These are phyloP conservation scores for Zoysia matrella DNA, from an alignment of 202 grass and related monocot species.

Conservation along the genomic window DNA sequence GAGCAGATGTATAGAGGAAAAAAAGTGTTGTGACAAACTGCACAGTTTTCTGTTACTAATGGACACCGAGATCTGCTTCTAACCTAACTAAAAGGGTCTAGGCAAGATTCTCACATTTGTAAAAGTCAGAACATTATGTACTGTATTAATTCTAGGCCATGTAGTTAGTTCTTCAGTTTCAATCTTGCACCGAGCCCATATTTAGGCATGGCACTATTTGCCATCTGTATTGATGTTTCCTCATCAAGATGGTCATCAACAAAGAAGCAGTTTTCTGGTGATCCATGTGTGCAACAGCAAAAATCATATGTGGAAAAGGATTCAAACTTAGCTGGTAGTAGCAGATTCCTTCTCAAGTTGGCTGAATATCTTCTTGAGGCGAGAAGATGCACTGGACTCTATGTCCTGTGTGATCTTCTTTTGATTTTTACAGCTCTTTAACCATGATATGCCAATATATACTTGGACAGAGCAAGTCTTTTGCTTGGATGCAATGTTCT, in stretches of 20 bases:
- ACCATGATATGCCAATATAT: slow-evolving; percentile 70
- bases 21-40: neutral
- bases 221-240: neutral
- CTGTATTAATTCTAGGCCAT: slow-evolving; percentile 15
- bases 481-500: slow-evolving; percentile 50
- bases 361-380: slow-evolving; percentile 76
- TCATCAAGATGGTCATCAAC: neutral
- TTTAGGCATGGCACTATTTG: neutral
- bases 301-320: slow-evolving; percentile 15
- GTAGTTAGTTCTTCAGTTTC: slow-evolving; percentile 20
- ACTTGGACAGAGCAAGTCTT: slow-evolving; percentile 68
- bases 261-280: slow-evolving; percentile 1
- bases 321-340: slow-evolving; percentile 39
- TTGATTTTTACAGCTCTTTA: slow-evolving; percentile 77
- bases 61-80: slow-evolving; percentile 3
- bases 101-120: neutral
- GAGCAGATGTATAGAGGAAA: neutral
- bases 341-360: slow-evolving; percentile 66
- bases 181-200: neutral
- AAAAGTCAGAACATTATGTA: neutral
- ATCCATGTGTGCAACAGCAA: slow-evolving; percentile 2
- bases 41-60: slow-evolving; percentile 6
- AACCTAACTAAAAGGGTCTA: slow-evolving; percentile 12
- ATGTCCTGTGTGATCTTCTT: slow-evolving; percentile 80
- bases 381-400: slow-evolving; percentile 56